Percentiles rank a stretch among this genome's conserved stretches.
phyloP scores from a whole-genome alignment of 106 monocot species.

The Apostasia ramifera region DNA sequence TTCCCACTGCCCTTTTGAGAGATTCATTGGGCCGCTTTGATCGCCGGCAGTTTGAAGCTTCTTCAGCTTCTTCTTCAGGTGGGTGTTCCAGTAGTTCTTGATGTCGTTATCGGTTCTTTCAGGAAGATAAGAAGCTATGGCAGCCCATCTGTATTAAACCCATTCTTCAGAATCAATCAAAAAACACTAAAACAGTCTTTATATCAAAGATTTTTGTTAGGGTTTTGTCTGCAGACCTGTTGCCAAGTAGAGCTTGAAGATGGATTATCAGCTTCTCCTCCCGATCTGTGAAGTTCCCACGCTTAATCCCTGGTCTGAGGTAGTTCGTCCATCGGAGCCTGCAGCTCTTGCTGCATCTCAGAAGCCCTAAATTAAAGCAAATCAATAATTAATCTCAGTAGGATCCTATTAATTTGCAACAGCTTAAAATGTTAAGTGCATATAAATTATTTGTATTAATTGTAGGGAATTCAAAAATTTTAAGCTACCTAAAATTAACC shows the following conservation, averaged over 20 bases:
- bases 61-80: constrained; percentile 14
- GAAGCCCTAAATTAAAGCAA: constrained; percentile 69
- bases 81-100: no score
- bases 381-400: constrained; percentile 16
- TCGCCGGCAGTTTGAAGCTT: background rate
- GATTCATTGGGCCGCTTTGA: background rate
- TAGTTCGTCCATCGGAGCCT: constrained; percentile 78
- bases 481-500: background rate
- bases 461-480: background rate
- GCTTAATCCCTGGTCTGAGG: constrained; percentile 70
- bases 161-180: no score
- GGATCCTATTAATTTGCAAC: background rate
- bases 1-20: constrained; percentile 51
- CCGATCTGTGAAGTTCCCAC: constrained; percentile 70
- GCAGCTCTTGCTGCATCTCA: constrained; percentile 9
- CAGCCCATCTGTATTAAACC: background rate
- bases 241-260: constrained; percentile 74
- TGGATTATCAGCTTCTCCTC: constrained; percentile 77
- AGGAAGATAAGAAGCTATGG: constrained; percentile 24
- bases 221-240: constrained; percentile 24
- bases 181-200: no score
- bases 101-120: no score
- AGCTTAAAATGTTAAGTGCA: background rate
- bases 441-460: background rate
- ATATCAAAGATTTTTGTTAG: background rate